These are phyloP conservation scores for Aspergillus brasiliensis DNA, from an alignment of 2,329 filamentous ascomycete genomes.

Conservation along the genomic window DNA sequence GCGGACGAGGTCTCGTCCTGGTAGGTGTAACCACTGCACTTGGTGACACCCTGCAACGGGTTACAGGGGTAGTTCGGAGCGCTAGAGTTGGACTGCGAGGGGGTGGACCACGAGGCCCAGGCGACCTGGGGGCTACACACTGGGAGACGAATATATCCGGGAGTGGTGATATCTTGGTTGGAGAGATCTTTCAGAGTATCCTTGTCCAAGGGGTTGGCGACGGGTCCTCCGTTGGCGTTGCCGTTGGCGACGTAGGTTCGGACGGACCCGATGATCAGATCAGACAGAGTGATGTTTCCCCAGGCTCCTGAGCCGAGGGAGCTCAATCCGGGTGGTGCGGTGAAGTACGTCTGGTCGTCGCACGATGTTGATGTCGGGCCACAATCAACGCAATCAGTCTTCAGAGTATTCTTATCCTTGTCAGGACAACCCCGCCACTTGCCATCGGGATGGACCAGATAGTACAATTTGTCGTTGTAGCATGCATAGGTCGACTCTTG, in stretches of 20 bases:
- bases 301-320: neutral
- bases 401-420: neutral
- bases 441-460: neutral
- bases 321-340: neutral
- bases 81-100: conserved; percentile 1
- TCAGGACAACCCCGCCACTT: neutral
- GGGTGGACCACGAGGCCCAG: conserved; percentile 1
- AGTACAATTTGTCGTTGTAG: neutral
- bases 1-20: neutral
- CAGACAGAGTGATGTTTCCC: neutral
- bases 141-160: neutral
- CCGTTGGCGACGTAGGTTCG: neutral
- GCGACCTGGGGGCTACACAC: neutral
- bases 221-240: neutral
- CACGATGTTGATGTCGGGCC: neutral
- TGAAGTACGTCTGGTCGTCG: neutral
- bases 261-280: neutral
- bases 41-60: conserved; percentile 1
- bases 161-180: neutral
- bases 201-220: neutral
- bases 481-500: neutral
- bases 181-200: neutral
- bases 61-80: neutral
- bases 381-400: neutral
- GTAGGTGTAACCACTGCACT: neutral